phyloP scores from a whole-genome alignment of 2,329 filamentous ascomycete species.

The Trichoderma brevicompactum region DNA sequence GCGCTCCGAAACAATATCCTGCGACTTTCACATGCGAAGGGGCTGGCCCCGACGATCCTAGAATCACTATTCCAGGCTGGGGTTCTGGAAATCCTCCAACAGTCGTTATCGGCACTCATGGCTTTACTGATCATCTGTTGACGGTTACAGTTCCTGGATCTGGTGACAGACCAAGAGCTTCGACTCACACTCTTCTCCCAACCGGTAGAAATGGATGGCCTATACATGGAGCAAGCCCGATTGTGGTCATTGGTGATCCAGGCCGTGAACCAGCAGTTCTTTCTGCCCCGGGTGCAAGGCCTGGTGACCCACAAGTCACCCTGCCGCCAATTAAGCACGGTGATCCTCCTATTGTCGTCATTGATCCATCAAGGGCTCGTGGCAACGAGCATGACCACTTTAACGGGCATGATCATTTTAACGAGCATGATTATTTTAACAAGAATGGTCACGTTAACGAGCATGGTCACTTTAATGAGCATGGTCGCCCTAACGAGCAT shows the following conservation, averaged over 20 bases:
- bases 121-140: constrained; percentile 27
- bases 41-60: constrained; percentile 25
- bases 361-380: not conserved
- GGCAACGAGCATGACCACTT: not conserved
- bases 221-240: constrained; percentile 28
- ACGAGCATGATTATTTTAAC: not conserved
- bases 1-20: not conserved
- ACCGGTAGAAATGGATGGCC: constrained; percentile 32
- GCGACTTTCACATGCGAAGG: constrained; percentile 29
- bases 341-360: constrained; percentile 2
- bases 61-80: constrained; percentile 28
- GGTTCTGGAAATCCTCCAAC: constrained; percentile 29
- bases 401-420: too few relatives aligned
- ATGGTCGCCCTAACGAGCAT: too few relatives aligned
- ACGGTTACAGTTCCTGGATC: constrained; percentile 31
- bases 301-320: constrained; percentile 24
- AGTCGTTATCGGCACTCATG: constrained; percentile 31
- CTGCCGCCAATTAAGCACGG: constrained; percentile 21
- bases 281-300: constrained; percentile 20
- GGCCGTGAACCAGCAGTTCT: constrained; percentile 8
- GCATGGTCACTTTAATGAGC: too few relatives aligned
- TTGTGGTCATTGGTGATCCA: constrained; percentile 30
- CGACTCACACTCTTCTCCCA: constrained; percentile 31
- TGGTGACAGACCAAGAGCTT: constrained; percentile 12
- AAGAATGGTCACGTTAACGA: not conserved